Evolutionary conservation across 208 protist species (phyloP), one percentile per base, ranked within the genome.

Genomic region (Trypanosoma grayi): DNA sequence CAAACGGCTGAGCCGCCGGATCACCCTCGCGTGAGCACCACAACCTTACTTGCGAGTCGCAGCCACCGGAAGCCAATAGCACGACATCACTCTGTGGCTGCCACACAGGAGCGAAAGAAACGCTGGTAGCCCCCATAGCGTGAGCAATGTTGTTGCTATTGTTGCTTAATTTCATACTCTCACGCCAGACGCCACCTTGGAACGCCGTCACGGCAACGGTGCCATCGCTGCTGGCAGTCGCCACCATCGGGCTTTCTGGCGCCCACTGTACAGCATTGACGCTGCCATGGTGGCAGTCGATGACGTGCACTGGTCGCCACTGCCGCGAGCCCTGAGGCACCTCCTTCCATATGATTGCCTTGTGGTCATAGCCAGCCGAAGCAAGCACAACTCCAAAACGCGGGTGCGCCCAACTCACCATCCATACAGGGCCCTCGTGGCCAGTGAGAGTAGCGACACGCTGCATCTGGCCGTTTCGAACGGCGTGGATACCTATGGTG

Each of bases 401-500:
- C n/a, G 98, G 97, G 60, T 99, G 97, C 0, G 96, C 97, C 98
- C 98, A 99, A 24, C 83, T 83, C 4, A 99, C 93, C 78, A 96
- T 93, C 98, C 98, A 99, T 40, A 99, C 97, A n/a, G 97, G 97
- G 22, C 98, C 98, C 39, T 98, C 83, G 58, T 99, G 98, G 13
- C 95, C 94, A 8, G 60, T 70, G 20, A 94, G 71, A n/a, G 71
- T 86, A 4, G 83, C 79, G 28, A 90, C 34, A 7, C 89, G 81
- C 41, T 79, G 79, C 20, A 79, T 50, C 13, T 79, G 53, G 28
- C 61, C 85, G 4, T 57, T 65, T 34, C 60, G 73, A 14, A 96
- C 83, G 16, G 96, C 76, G 73, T 99, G 98, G 43, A 99, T 94
- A 61, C 94, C 94, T 27, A 99, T 90, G n/a, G 91, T 92, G 31